Conservation (phyloP, 2,329 filamentous ascomycete genomes). For the Fusarium zealandicum region DNA sequence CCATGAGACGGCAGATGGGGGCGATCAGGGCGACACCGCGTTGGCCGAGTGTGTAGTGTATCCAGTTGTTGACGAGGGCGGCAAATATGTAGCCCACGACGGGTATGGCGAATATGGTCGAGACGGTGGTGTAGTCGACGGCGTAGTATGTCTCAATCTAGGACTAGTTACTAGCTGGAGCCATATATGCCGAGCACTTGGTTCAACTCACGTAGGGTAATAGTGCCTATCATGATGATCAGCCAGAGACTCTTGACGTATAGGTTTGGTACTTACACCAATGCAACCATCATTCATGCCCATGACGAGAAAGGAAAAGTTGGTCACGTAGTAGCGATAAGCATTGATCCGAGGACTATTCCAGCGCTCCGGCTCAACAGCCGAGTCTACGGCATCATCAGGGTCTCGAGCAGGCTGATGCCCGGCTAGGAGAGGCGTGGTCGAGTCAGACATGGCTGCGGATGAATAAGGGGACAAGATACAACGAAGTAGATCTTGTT, state of each 20-base stretch:
- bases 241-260: neutral
- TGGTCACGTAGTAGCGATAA: conserved; percentile 64
- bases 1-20: conserved; percentile 67
- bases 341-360: conserved; percentile 67
- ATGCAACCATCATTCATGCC: conserved; percentile 73
- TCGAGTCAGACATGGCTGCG: no score
- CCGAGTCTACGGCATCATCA: conserved; percentile 17
- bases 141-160: conserved; percentile 60
- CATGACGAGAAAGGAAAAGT: conserved; percentile 69
- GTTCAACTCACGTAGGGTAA: conserved; percentile 53
- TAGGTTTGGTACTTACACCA: conserved; percentile 55
- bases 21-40: conserved; percentile 73
- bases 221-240: conserved; percentile 50
- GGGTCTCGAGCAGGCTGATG: conserved; percentile 1
- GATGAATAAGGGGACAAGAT: no score
- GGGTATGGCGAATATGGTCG: conserved; percentile 71
- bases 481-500: no score
- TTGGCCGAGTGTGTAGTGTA: conserved; percentile 72
- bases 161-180: neutral
- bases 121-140: conserved; percentile 68
- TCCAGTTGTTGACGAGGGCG: conserved; percentile 68
- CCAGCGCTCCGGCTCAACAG: conserved; percentile 60
- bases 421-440: no score
- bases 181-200: neutral
- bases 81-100: conserved; percentile 70